Conservation (phyloP, 2,329 filamentous ascomycete species). For the Scytalidium sp. region DNA sequence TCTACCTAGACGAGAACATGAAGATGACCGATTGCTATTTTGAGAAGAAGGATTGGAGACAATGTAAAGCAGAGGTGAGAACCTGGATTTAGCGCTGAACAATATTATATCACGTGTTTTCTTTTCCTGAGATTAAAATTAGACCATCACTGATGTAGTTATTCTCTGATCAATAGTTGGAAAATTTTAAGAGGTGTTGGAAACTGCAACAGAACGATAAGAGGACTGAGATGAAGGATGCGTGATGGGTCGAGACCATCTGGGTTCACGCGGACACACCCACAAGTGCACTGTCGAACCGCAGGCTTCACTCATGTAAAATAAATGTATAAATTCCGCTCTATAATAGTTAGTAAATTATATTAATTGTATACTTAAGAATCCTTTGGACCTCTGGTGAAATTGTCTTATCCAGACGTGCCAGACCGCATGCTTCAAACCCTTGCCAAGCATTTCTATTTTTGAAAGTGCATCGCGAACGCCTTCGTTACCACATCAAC, state of each 20-base stretch:
- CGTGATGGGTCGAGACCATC: conserved; percentile 34
- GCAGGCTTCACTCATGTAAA: background rate
- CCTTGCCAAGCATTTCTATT: background rate
- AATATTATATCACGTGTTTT: conserved; percentile 20
- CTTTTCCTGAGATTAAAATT: background rate
- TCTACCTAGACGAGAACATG: conserved; percentile 70
- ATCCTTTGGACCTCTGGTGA: no score
- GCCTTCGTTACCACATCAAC: conserved; percentile 7
- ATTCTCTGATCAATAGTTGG: conserved; percentile 61
- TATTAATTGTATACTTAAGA: no score
- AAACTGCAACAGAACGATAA: conserved; percentile 83
- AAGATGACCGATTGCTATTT: conserved; percentile 95
- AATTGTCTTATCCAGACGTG: background rate
- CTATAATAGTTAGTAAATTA: background rate
- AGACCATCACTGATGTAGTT: conserved; percentile 9
- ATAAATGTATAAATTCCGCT: background rate
- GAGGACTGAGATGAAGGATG: conserved; percentile 75
- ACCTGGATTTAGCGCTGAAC: conserved; percentile 16
- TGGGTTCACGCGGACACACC: no score
- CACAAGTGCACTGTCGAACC: no score
- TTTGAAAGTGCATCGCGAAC: conserved; percentile 11
- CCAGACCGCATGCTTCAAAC: background rate
- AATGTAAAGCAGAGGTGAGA: conserved; percentile 82
- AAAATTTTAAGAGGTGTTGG: conserved; percentile 86
- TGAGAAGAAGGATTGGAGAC: conserved; percentile 93